Evolutionary conservation across 164 flowering plant genomes (phyloP), one percentile per base, ranked within the genome.

Genomic region (Sextonia rubra): DNA sequence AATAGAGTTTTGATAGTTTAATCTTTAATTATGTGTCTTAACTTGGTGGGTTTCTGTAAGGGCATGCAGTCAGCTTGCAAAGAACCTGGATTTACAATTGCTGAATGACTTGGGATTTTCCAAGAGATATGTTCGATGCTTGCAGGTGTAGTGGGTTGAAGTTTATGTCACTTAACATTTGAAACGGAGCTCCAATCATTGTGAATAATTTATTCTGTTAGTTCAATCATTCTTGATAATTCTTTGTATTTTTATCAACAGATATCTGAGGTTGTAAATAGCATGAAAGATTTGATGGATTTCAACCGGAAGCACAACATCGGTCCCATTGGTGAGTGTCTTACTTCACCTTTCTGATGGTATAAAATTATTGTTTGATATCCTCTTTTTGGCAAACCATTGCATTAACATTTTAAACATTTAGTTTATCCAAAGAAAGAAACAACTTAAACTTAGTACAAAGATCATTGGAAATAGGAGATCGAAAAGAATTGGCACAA

Each of bases 51-150:
- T n/a, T 47, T 71, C 44, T 68, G 75, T 89, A 66, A 77, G 90
- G 24, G 97, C 98, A 70, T 95, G 99, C 26, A 93, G 90, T 24
- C 97, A 92, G 78, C 91, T 96, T 65, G 91, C 87, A 8, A 90
- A 80, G 83, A 84, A 86, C 81, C 79, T 93, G 81, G 99, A 96
- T 82, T 79, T 85, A 27, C 99, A 87, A 72, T 89, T 95, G 25
- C 75, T 96, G 66, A 96, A 96, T 82, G 99, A 96, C 77, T 80
- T 96, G 78, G 98, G 99, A 30, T 96, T 93, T 76, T 92, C 97
- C 20, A 96, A 96, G 80, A 84, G 98, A 92, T 93, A 89, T 72
- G 97, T 96, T 68, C 83, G 99, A 73, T 89, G 97, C 77, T 80
- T 96, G 84, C 99, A 93, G 99, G 99, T 88, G 18, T 4, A 14